These are phyloP conservation scores for Solanum habrochaites DNA, from an alignment of 257 asterid species.

Conservation along the genomic window DNA sequence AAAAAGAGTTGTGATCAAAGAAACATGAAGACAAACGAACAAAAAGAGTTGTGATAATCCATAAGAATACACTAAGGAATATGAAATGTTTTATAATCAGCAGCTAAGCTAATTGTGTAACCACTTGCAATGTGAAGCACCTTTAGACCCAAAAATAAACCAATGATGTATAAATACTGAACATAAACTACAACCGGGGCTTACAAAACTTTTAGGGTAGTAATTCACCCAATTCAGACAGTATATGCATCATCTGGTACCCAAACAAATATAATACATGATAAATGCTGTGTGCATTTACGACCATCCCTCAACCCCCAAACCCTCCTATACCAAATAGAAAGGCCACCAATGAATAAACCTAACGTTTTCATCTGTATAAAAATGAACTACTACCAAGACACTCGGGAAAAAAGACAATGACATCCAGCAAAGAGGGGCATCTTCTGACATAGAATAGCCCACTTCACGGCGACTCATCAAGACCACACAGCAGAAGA, in stretches of 20 bases:
- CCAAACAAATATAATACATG: background rate
- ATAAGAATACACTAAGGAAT: constrained; percentile 2
- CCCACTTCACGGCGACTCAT: background rate
- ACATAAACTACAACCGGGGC: background rate
- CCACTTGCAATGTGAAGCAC: background rate
- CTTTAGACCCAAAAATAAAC: constrained; percentile 7
- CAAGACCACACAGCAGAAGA: constrained; percentile 2
- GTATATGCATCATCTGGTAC: background rate
- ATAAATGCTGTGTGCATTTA: background rate
- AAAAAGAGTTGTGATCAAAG: background rate
- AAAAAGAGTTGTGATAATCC: background rate
- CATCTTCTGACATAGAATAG: constrained; percentile 8
- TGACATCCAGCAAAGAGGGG: constrained; percentile 4
- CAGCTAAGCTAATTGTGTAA: background rate
- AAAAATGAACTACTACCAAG: background rate
- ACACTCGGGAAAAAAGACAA: background rate
- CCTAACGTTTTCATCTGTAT: background rate
- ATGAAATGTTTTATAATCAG: constrained; percentile 7
- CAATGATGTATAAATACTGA: constrained; percentile 2
- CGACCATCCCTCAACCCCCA: background rate
- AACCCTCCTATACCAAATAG: background rate
- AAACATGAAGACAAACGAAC: background rate
- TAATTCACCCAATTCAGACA: background rate
- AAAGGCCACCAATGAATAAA: background rate
- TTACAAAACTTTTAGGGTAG: background rate